These are phyloP conservation scores for Plantago major DNA, from an alignment of 257 asterid genomes.

Conservation along the genomic window DNA sequence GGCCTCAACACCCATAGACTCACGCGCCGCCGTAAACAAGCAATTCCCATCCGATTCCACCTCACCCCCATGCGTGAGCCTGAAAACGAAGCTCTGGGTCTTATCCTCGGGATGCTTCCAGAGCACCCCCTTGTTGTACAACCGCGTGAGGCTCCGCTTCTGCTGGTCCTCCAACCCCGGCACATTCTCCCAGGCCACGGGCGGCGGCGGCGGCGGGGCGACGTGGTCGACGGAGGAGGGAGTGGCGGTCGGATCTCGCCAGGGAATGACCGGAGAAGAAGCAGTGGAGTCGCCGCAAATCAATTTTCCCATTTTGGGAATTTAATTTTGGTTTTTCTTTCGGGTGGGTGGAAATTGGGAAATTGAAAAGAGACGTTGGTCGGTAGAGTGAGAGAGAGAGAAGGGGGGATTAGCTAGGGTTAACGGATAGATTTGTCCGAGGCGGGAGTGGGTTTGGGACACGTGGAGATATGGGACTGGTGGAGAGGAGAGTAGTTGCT, in stretches of 20 bases:
- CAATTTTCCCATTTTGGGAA: slow-evolving; percentile 67
- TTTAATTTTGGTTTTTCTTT: background rate
- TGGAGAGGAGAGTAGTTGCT: background rate
- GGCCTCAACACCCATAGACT: slow-evolving; percentile 45
- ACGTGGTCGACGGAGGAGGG: slow-evolving; percentile 47
- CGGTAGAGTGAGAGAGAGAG: slow-evolving; percentile 27
- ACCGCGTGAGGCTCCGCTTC: slow-evolving; percentile 50
- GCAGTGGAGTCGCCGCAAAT: slow-evolving; percentile 91
- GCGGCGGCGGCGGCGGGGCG: slow-evolving; percentile 22
- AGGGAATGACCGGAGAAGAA: slow-evolving; percentile 73
- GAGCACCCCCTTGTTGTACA: slow-evolving; percentile 66
- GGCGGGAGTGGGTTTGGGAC: slow-evolving; percentile 32
- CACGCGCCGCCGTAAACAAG: slow-evolving; percentile 73
- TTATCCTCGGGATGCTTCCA: slow-evolving; percentile 82
- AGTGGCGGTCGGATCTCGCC: slow-evolving; percentile 79
- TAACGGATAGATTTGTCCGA: slow-evolving; percentile 68
- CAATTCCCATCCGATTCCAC: slow-evolving; percentile 90
- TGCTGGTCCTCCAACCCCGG: slow-evolving; percentile 81
- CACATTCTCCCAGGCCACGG: slow-evolving; percentile 63
- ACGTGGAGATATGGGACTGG: slow-evolving; percentile 32
- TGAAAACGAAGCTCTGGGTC: slow-evolving; percentile 43
- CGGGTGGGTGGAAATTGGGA: too few relatives aligned
- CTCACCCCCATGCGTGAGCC: slow-evolving; percentile 82
- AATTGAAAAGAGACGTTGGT: too few relatives aligned
- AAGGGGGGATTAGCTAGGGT: slow-evolving; percentile 25